A percentile compares a stretch with the other conserved stretches of the same genome.
phyloP scores from a whole-genome alignment of 1,139 yeast genomes.

The Magnusiomyces fungicola region DNA sequence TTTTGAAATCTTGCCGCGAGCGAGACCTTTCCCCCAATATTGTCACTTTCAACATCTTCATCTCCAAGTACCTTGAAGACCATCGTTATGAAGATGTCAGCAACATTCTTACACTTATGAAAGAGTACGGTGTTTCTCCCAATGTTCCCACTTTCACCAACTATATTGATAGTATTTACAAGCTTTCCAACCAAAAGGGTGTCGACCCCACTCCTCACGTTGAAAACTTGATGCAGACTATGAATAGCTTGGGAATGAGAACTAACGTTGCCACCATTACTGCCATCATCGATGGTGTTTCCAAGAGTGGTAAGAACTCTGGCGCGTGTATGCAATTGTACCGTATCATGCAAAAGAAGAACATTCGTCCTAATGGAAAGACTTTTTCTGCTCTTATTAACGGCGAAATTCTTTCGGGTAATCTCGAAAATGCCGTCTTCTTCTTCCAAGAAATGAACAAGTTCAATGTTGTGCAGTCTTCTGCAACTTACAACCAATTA shows the following conservation, averaged over 20 bases:
- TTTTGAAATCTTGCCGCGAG: slow-evolving; percentile 29
- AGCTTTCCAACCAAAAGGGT: slow-evolving; percentile 40
- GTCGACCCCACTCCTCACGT: slow-evolving; percentile 39
- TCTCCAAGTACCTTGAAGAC: slow-evolving; percentile 29
- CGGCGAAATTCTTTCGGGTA: slow-evolving; percentile 50
- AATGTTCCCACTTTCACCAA: slow-evolving; percentile 64
- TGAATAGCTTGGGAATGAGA: slow-evolving; percentile 38
- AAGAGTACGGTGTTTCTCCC: slow-evolving; percentile 40
- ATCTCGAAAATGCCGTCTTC: slow-evolving; percentile 41
- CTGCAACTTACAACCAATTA: slow-evolving; percentile 54
- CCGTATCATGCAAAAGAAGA: slow-evolving; percentile 36
- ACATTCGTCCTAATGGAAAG: slow-evolving; percentile 33
- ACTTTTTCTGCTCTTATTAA: slow-evolving; percentile 53
- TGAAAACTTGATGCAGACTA: slow-evolving; percentile 37
- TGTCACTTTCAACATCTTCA: slow-evolving; percentile 37
- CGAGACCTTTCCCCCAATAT: slow-evolving; percentile 32
- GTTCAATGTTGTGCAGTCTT: slow-evolving; percentile 34
- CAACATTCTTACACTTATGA: slow-evolving; percentile 33
- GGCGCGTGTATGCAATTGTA: slow-evolving; percentile 49
- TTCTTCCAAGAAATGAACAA: slow-evolving; percentile 42
- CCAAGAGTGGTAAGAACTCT: slow-evolving; percentile 41
- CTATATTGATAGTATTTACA: slow-evolving; percentile 50
- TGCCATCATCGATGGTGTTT: slow-evolving; percentile 51
- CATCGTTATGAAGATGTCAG: slow-evolving; percentile 33
- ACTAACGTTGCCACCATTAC: slow-evolving; percentile 48